Conservation (phyloP, 495 filamentous ascomycete genomes). For the Glarea lozoyensis region DNA sequence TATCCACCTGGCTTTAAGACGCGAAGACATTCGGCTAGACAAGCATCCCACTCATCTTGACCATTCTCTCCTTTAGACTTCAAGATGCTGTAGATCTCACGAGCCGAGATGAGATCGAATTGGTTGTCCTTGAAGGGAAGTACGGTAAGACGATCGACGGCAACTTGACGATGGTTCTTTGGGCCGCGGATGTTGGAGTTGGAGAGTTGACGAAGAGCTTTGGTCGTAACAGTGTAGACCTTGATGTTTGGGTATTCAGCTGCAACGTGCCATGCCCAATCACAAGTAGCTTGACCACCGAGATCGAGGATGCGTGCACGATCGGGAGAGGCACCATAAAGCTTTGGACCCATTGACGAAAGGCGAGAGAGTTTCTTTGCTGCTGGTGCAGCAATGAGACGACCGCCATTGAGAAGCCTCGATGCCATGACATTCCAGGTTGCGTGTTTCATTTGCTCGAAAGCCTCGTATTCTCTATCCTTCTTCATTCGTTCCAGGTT, state of each 20-base stretch:
- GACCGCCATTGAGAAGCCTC: constrained; percentile 71
- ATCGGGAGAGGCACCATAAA: constrained; percentile 33
- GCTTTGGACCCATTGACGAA: constrained; percentile 33
- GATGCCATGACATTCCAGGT: constrained; percentile 76
- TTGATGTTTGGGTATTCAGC: constrained; percentile 73
- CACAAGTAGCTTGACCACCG: constrained; percentile 73
- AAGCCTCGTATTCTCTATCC: constrained; percentile 73
- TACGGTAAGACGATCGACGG: constrained; percentile 62
- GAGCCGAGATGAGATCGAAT: constrained; percentile 88
- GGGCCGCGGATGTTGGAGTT: constrained; percentile 71
- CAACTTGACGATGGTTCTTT: constrained; percentile 73
- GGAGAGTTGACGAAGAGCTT: constrained; percentile 51
- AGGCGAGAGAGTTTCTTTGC: constrained; percentile 45
- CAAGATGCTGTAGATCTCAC: constrained; percentile 74
- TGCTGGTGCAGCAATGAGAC: constrained; percentile 69
- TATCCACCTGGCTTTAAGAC: constrained; percentile 88
- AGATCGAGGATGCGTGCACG: constrained; percentile 74
- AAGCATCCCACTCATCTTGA: constrained; percentile 80
- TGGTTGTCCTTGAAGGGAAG: constrained; percentile 82
- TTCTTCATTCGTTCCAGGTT: constrained; percentile 53
- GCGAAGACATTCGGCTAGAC: constrained; percentile 76
- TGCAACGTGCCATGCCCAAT: constrained; percentile 94
- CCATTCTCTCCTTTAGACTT: constrained; percentile 55
- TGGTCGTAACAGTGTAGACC: constrained; percentile 76
- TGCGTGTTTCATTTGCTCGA: constrained; percentile 61